These are phyloP conservation scores for Jatropha curcas DNA, from an alignment of 345 rosid genomes.

Conservation along the genomic window DNA sequence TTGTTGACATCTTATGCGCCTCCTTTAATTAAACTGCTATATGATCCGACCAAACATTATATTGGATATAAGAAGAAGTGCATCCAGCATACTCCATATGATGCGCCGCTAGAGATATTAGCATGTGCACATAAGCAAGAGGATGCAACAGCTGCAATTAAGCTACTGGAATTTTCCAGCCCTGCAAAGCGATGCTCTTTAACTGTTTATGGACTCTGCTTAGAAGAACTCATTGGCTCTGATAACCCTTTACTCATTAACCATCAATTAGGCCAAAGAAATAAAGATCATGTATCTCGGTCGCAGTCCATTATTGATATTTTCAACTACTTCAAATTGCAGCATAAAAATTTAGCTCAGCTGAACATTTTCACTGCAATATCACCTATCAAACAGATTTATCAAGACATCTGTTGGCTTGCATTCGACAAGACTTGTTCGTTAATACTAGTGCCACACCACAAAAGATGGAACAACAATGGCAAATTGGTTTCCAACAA, in stretches of 20 bases:
- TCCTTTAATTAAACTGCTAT: constrained; percentile 11
- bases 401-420: constrained; percentile 32
- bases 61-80: constrained; percentile 29
- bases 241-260: constrained; percentile 23
- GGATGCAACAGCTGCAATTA: constrained; percentile 28
- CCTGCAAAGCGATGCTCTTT: constrained; percentile 24
- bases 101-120: constrained; percentile 23
- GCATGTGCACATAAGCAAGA: constrained; percentile 30
- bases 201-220: constrained; percentile 30
- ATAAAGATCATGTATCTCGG: no score
- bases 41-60: constrained; percentile 27
- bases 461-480: constrained; percentile 25
- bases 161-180: constrained; percentile 21
- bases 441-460: constrained; percentile 26
- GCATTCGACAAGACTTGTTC: constrained; percentile 29
- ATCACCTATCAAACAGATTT: constrained; percentile 25
- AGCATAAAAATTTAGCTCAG: constrained; percentile 6
- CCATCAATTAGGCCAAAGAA: constrained; percentile 32
- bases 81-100: constrained; percentile 12
- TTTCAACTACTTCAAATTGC: constrained; percentile 20
- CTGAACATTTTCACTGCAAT: constrained; percentile 31
- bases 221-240: constrained; percentile 27
- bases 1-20: constrained; percentile 18
- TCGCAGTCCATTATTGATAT: constrained; percentile 14
- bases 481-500: constrained; percentile 19